Evolutionary conservation across 495 filamentous ascomycete species (phyloP).

Genomic region (Penicillium arizonense): DNA sequence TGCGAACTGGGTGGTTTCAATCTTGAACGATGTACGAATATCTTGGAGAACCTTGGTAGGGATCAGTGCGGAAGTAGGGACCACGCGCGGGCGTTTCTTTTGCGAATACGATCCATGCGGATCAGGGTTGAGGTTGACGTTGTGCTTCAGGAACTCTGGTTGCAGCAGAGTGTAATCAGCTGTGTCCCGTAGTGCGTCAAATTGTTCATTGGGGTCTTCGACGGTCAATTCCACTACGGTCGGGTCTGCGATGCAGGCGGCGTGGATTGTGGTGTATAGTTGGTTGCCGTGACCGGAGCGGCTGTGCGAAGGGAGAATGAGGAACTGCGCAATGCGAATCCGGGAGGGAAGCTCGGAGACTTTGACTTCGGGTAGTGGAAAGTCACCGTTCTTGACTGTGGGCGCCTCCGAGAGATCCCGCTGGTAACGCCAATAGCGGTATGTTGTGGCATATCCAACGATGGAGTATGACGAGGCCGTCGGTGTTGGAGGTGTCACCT

Average conservation of each 20-base stretch:
- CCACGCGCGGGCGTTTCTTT: conserved; percentile 39
- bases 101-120: conserved; percentile 33
- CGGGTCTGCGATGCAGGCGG: conserved; percentile 56
- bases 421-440: conserved; percentile 63
- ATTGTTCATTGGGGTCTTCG: conserved; percentile 93
- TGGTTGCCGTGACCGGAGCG: conserved; percentile 71
- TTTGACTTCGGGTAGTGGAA: conserved; percentile 41
- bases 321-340: conserved; percentile 86
- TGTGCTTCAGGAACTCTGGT: conserved; percentile 42
- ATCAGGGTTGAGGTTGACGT: conserved; percentile 44
- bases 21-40: conserved; percentile 68
- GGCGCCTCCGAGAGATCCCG: conserved; percentile 27
- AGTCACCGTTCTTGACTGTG: conserved; percentile 36
- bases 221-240: conserved; percentile 82
- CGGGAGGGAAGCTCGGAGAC: conserved; percentile 60
- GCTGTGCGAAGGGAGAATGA: conserved; percentile 89
- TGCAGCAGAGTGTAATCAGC: conserved; percentile 71
- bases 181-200: conserved; percentile 85
- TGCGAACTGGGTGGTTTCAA: conserved; percentile 82
- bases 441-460: conserved; percentile 83
- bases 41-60: conserved; percentile 53
- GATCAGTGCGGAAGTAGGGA: conserved; percentile 65
- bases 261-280: conserved; percentile 77
- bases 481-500: conserved; percentile 46
- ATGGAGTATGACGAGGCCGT: conserved; percentile 63